phyloP scores from a whole-genome alignment of 2,329 filamentous ascomycete species.

The Apiospora marii region DNA sequence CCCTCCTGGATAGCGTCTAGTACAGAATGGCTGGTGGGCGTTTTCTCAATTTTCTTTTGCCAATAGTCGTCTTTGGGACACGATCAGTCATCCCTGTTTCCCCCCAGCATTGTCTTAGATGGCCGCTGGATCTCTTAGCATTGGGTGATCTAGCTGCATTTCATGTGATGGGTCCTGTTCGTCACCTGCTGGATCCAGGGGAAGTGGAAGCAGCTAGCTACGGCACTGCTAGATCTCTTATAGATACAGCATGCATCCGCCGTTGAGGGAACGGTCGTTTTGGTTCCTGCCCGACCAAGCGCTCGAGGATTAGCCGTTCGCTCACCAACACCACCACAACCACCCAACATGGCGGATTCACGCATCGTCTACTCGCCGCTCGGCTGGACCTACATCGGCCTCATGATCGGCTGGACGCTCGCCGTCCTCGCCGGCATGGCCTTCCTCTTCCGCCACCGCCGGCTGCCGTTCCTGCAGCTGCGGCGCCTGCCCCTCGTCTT shows the following conservation, averaged over 20 bases:
- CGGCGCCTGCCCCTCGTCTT: slow-evolving; percentile 39
- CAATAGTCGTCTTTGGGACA: background rate
- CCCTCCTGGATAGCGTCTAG: slow-evolving; percentile 10
- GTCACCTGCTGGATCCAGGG: background rate
- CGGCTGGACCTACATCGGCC: slow-evolving; percentile 32
- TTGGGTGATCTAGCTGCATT: background rate
- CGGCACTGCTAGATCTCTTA: background rate
- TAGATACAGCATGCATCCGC: background rate
- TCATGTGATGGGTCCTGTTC: background rate
- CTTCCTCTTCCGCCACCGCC: slow-evolving; percentile 36
- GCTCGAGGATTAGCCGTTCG: background rate
- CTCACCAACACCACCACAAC: background rate
- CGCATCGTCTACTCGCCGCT: slow-evolving; percentile 27
- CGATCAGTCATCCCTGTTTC: background rate
- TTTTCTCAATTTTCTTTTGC: slow-evolving; percentile 2
- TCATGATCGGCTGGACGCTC: slow-evolving; percentile 33
- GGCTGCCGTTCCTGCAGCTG: slow-evolving; percentile 42
- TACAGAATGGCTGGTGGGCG: background rate
- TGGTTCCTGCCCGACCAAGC: background rate
- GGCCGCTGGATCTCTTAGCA: background rate
- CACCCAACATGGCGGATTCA: slow-evolving; percentile 16
- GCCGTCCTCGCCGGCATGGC: slow-evolving; percentile 34
- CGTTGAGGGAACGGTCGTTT: background rate
- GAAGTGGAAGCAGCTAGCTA: background rate
- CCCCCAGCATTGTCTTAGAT: slow-evolving; percentile 1